Percentiles rank a stretch among this genome's conserved stretches.
These are phyloP conservation scores for Lobosporangium transversale DNA, from an alignment of 192 early-diverging fungal species.

Conservation along the genomic window DNA sequence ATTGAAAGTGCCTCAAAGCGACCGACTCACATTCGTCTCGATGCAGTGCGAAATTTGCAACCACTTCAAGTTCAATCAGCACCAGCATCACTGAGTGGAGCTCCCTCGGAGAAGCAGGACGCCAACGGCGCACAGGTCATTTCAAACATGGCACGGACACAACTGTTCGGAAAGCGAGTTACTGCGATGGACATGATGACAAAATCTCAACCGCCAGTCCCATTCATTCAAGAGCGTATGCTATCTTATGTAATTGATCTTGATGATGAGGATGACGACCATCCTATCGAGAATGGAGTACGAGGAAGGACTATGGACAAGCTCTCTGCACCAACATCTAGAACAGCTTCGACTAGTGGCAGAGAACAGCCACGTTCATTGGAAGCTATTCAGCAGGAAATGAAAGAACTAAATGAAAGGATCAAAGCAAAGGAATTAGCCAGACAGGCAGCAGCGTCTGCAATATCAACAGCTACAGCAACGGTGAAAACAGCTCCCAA, in stretches of 20 bases:
- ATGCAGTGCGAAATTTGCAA: neutral
- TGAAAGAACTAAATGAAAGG: constrained; percentile 21
- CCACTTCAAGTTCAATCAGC: constrained; percentile 9
- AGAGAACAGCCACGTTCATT: neutral
- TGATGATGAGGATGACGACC: constrained; percentile 19
- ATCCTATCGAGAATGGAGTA: neutral
- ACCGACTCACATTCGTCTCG: neutral
- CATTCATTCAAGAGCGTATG: constrained; percentile 27
- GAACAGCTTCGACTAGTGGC: neutral
- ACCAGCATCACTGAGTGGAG: neutral
- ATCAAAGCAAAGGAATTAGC: constrained; percentile 23
- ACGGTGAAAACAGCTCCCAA: neutral
- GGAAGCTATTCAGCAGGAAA: constrained; percentile 20
- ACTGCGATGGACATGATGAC: constrained; percentile 37
- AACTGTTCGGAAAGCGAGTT: constrained; percentile 15
- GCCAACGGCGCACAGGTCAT: neutral
- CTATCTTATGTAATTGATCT: constrained; percentile 32
- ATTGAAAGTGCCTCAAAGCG: neutral
- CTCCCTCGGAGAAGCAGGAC: neutral
- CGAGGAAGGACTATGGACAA: neutral
- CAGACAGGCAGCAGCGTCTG: constrained; percentile 2
- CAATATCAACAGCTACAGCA: neutral
- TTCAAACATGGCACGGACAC: neutral
- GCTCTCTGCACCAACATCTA: neutral
- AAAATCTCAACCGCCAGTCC: neutral